Evolutionary conservation across 139 green algal genomes (phyloP), one percentile per base, ranked within the genome.

Genomic region (Volvox africanus): DNA sequence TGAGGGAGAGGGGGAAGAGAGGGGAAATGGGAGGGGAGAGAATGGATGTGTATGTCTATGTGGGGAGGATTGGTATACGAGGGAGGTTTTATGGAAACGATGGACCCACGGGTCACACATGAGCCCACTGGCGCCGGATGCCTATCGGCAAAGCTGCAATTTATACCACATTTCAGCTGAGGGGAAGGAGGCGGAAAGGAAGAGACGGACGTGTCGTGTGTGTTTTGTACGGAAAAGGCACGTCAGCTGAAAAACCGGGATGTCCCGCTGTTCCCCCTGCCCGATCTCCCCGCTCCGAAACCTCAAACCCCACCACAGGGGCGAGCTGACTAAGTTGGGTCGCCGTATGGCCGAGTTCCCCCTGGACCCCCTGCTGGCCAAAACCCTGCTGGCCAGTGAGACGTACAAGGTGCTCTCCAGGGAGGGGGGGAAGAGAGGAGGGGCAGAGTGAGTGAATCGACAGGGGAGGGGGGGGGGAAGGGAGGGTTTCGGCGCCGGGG

Each of bases 301-400:
- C 67, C 11, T n/a, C n/a, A n/a, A n/a, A n/a, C n/a, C n/a, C n/a
- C n/a, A n/a, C 69, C 62, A 21, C 44, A 89, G 85, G 85, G 97
- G 97, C 0, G 97, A 99, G 94, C 93, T 99, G 73, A 99, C 97
- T 30, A 98, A 97, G 90, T 92, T 99, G 86, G 97, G 98, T 22
- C 93, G 98, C 30, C 95, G 97, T 88, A 99, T 99, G 98, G 98
- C 98, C 0, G 98, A 99, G 94, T 99, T 99, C 91, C 98, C 98
- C 3, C 93, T 99, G 73, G 98, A 99, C 94, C 98, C 98, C 61
- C 98, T 98, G 97, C 96, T 99, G 33, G 93, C 95, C 78, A 99
- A 99, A 94, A 98, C 96, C 86, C 93, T 99, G 55, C 95, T 99
- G 2, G 96, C 97, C 21, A 93, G 90, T 50, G 97, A 99, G 88